phyloP scores from a whole-genome alignment of 306 rosid species.

The Gleditsia sinensis region DNA sequence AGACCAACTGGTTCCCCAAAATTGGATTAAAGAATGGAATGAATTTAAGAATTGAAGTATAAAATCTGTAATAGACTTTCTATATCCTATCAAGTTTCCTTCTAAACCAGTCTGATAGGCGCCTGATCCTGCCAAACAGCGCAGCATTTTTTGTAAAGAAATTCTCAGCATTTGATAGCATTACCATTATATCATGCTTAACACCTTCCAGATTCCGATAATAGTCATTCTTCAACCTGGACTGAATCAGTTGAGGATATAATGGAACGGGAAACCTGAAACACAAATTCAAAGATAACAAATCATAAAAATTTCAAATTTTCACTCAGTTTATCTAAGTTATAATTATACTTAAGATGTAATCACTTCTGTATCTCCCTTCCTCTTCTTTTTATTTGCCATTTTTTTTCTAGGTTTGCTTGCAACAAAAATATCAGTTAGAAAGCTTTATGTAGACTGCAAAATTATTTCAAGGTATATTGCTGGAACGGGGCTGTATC shows the following conservation, averaged over 20 bases:
- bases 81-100: constrained; percentile 62
- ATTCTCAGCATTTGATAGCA: constrained; percentile 55
- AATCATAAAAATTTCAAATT: constrained; percentile 9
- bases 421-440: background rate
- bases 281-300: constrained; percentile 34
- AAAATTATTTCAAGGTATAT: background rate
- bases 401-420: background rate
- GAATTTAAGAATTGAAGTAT: constrained; percentile 36
- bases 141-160: constrained; percentile 43
- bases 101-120: constrained; percentile 52
- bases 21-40: constrained; percentile 49
- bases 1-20: constrained; percentile 36
- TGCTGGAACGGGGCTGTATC: constrained; percentile 13
- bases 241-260: constrained; percentile 65
- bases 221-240: constrained; percentile 64
- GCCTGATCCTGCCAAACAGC: constrained; percentile 39
- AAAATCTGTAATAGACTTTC: constrained; percentile 35
- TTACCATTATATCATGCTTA: constrained; percentile 67
- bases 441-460: background rate
- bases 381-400: background rate
- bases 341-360: background rate
- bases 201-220: constrained; percentile 72
- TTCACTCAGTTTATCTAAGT: background rate
- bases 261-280: constrained; percentile 71
- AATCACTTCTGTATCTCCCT: background rate